Evolutionary conservation across 2,329 filamentous ascomycete genomes (phyloP).

Genomic region (Cytospora chrysosperma): DNA sequence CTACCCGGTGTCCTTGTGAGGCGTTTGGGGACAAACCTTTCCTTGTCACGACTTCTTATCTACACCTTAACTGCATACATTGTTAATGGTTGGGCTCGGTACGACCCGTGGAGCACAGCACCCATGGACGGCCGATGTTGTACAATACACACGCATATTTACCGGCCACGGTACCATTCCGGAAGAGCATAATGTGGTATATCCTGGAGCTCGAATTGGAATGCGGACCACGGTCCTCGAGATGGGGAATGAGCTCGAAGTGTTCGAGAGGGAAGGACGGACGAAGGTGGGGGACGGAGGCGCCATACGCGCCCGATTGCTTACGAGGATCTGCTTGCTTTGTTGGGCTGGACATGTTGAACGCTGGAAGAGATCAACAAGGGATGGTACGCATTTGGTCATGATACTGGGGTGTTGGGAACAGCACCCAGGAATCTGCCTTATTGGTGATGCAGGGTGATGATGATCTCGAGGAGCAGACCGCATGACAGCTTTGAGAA

Average conservation of each 20-base stretch:
- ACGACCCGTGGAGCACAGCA: background rate
- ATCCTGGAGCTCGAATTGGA: background rate
- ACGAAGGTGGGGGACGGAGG: background rate
- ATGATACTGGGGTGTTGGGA: slow-evolving; percentile 2
- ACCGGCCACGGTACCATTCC: background rate
- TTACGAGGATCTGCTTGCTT: background rate
- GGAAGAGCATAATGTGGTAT: background rate
- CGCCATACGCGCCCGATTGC: background rate
- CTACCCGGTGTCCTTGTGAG: slow-evolving; percentile 6
- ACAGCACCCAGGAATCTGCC: slow-evolving; percentile 1
- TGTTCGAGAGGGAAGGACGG: background rate
- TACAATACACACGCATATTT: background rate
- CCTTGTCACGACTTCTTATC: background rate
- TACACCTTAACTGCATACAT: slow-evolving; percentile 1
- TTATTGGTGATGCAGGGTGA: background rate
- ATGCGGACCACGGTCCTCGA: background rate
- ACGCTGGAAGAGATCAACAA: background rate
- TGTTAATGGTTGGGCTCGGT: slow-evolving; percentile 1
- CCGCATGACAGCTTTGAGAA: background rate
- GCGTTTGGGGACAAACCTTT: slow-evolving; percentile 9
- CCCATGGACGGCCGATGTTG: background rate
- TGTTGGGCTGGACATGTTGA: background rate
- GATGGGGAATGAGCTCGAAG: background rate
- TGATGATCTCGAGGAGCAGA: slow-evolving; percentile 1
- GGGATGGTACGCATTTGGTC: slow-evolving; percentile 7